Evolutionary conservation across 192 early-diverging fungal genomes (phyloP), one percentile per base, ranked within the genome.

Genomic region (Borealophlyctis nickersoniae): DNA sequence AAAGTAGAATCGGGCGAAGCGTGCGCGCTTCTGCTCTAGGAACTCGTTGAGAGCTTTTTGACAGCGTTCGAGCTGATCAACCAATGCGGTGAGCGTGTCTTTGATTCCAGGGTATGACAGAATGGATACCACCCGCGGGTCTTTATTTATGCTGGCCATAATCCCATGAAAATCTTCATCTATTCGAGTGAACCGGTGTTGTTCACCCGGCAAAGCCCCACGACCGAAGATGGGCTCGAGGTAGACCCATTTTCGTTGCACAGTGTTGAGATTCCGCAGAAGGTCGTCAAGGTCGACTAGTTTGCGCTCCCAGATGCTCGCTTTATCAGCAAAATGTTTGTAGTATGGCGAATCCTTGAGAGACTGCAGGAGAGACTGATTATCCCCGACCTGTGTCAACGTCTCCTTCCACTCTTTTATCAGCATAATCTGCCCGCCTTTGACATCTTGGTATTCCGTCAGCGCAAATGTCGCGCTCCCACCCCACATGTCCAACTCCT

Each of bases 11-110:
- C 81, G 57, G 13, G 82, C 76, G 71, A 84, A 84, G 27, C 61
- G 62, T 0, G 62, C 59, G 30, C 82, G 66, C 56, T 84, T 84
- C 29, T 76, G 55, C 55, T 84, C 82, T 31, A 84, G 55, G 62
- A 81, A 84, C 36, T 84, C 82, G 49, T 84, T 83, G 34, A 84
- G 63, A 13, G 82, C 82, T 57, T 84, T 84, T 62, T 84, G 81
- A 49, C 79, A 84, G 48, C 82, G 39, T 33, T 84, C 82, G n/a
- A 84, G 73, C 56, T 84, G 82, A 49, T 84, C 82, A 3, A 72
- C 69, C 3, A 81, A 52, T 11, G 78, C 69, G 1, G n/a, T 54
- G n/a, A 84, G 52, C 23, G 58, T 75, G 4, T 77, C 72, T 19
- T 67, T 58, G 23, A 79, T 62, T 31, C 61, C 65, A 2, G 65